Base-by-base conservation (phyloP, 768 basidiomycete genomes). In the Panaeolus cyanescens region DNA sequence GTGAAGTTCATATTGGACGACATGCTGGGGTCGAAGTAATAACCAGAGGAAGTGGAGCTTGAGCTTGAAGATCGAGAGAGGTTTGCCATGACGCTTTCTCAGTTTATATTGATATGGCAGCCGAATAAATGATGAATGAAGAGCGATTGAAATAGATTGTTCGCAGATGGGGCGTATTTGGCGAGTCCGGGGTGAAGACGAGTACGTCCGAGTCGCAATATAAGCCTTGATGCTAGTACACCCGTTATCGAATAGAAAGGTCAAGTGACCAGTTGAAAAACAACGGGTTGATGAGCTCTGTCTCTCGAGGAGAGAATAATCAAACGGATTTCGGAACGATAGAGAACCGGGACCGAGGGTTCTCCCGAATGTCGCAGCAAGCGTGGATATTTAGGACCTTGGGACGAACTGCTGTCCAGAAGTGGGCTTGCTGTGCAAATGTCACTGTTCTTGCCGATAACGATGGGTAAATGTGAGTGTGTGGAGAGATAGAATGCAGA, bases 1-100 rank as follows among this genome's bases (percentile, higher is more conserved):
- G 56, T 57, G 63, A 71, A 78, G 15, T 63, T 60, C 45, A 65
- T 67, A 59, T 65, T 70, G 9, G 71, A 61, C 13, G 71, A 69
- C 56, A 67, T 60, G 56, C 67, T 67, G 15, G 74, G 69, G 42
- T 71, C 69, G 60, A 72, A 72, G 25, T 5, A 28, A n/a, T 50
- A 50, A 3, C 25, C 22, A 13, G 45, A 50, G 30, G 45, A 50
- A 4, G 22, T 50, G 22, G 45, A 50, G 15, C 45, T 50, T n/a
- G 45, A 28, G 45, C 45, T 50, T 1, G 39, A 42, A 22, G 19
- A 8, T 9, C 45, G 45, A 13, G 45, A 50, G 45, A 50, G 6
- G 13, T 50, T 25, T 28, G 45, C 10, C 45, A 50, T 50, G 7
- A 6, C 33, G 33, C 6, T 34, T 7, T 6, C 6, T 50, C 13